Evolutionary conservation across 75 land plant genomes (phyloP), one percentile per base, ranked within the genome.

Genomic region (Cupressus sempervirens): DNA sequence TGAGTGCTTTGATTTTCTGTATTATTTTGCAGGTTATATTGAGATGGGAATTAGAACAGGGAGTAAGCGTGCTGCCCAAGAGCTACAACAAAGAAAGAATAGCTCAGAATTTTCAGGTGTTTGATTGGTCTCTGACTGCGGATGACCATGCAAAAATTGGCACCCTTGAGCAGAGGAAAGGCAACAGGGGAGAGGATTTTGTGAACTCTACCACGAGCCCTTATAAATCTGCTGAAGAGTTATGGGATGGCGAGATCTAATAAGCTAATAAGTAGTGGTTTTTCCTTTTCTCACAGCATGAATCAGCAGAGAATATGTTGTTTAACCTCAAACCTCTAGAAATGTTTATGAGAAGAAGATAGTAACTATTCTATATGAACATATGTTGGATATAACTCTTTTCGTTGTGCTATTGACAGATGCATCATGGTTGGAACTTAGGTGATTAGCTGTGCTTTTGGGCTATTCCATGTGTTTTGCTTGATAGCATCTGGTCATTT

Each of bases 241-340:
- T 91, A 7, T 91, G 93, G 93, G 93, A 90, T 86, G 92, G 87
- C 45, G 91, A 90, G 50, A 87, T 89, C 14, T 87, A 30, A 72
- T 70, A 70, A 70, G 35, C 34, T 70, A 70, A 8, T 72, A 32
- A 23, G 35, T 23, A 10, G 1, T 72, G 74, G 1, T 32, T 11
- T 70, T 11, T 72, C 32, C 4, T 72, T 72, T 72, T 32, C 14
- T 32, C 74, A 32, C 13, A 72, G 74, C 74, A 70, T 8, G 68
- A 18, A 65, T 4, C n/a, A 30, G 74, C 15, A 72, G 15, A 72
- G 13, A 3, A 23, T 72, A 30, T 72, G 35, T 32, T 72, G 3
- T 23, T 23, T 58, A 62, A 72, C 74, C 35, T 30, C 15, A 70
- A 29, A 70, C 30, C 9, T 30, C 11, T 70, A 70, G 74, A 30